A percentile compares a stretch with the other conserved stretches of the same genome.
Evolutionary conservation across 176 grass and related monocot genomes (phyloP).

Genomic region (Tillandsia fasciculata): DNA sequence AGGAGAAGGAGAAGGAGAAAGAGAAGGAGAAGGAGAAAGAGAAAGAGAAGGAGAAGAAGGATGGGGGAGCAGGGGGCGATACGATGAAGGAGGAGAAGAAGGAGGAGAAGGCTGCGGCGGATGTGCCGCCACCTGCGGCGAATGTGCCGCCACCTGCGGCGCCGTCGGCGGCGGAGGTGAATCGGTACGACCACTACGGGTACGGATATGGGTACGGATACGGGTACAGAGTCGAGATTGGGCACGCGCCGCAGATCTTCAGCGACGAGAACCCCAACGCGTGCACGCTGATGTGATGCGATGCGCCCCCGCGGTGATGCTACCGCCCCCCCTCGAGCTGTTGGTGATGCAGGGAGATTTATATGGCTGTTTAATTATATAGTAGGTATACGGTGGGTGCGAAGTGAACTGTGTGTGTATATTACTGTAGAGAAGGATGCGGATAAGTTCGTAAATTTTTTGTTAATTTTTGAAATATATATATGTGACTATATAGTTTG

Average conservation of each 20-base stretch:
- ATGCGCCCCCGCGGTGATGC: neutral
- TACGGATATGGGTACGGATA: neutral
- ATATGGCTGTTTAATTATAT: too few relatives aligned
- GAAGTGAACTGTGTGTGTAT: too few relatives aligned
- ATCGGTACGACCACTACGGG: neutral
- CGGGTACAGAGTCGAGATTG: neutral
- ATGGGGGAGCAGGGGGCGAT: conserved; percentile 13
- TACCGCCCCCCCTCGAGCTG: neutral
- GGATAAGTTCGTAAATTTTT: too few relatives aligned
- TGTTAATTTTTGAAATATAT: too few relatives aligned
- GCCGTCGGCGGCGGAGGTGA: neutral
- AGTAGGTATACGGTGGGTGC: too few relatives aligned
- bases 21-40: conserved; percentile 9
- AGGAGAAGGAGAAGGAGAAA: conserved; percentile 21
- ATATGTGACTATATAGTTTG: too few relatives aligned
- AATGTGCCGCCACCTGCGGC: conserved; percentile 14
- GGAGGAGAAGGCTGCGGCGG: conserved; percentile 12
- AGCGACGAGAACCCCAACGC: conserved; percentile 3
- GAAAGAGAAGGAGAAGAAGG: too few relatives aligned
- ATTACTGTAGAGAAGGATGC: too few relatives aligned
- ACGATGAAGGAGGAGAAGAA: conserved; percentile 11
- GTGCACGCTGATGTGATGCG: neutral
- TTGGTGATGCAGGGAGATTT: too few relatives aligned
- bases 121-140: conserved; percentile 13
- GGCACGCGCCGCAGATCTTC: neutral